Conservation (phyloP, 2,329 filamentous ascomycete genomes). For the Lasiodiplodia hormozganensis region DNA sequence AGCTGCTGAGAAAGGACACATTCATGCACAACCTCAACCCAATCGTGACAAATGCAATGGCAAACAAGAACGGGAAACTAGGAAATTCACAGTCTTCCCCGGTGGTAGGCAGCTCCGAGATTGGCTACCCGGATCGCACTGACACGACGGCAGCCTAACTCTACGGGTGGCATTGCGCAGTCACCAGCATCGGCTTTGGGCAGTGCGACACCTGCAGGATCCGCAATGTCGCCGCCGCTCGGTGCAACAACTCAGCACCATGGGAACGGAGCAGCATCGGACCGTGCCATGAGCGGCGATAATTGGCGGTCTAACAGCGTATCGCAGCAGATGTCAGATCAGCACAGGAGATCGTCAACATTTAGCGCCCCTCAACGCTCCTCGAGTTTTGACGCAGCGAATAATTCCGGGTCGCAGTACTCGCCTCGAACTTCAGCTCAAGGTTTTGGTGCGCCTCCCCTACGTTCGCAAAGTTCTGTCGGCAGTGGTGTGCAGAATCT, state of each 20-base stretch:
- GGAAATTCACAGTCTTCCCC: constrained; percentile 36
- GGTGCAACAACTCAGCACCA: constrained; percentile 32
- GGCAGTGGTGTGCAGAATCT: constrained; percentile 25
- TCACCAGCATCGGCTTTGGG: constrained; percentile 41
- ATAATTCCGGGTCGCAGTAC: constrained; percentile 41
- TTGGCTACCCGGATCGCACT: constrained; percentile 3
- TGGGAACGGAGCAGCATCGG: background rate
- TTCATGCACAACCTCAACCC: constrained; percentile 61
- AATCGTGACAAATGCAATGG: constrained; percentile 43
- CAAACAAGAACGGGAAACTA: constrained; percentile 37
- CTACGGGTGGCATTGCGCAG: constrained; percentile 29
- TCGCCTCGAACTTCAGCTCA: constrained; percentile 46
- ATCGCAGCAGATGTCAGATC: constrained; percentile 30
- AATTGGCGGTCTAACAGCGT: constrained; percentile 38
- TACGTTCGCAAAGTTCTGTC: constrained; percentile 43
- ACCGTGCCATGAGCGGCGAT: constrained; percentile 45
- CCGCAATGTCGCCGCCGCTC: constrained; percentile 45
- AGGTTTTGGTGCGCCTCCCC: constrained; percentile 43
- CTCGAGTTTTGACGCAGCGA: constrained; percentile 42
- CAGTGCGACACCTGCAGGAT: constrained; percentile 32
- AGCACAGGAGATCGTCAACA: constrained; percentile 36
- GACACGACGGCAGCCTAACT: background rate
- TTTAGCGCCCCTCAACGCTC: constrained; percentile 46
- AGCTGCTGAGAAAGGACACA: constrained; percentile 74
- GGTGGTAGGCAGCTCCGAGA: constrained; percentile 32